Conservation (phyloP, 1,139 yeast genomes). For the Suhomyces terraborum region DNA sequence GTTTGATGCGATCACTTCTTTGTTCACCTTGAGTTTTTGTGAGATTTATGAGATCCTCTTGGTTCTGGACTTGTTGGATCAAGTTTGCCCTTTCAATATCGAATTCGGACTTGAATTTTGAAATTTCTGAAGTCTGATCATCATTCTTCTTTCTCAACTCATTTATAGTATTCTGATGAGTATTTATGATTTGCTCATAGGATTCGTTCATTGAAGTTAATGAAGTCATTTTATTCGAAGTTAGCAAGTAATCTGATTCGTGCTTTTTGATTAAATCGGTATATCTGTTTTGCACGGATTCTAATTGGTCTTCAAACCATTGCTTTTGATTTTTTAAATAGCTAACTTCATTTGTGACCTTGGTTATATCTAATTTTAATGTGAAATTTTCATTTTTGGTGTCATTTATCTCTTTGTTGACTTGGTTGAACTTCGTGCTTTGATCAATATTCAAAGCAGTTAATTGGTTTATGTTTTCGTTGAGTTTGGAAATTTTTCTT, state of each 20-base stretch:
- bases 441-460: slow-evolving; percentile 53
- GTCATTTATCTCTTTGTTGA: slow-evolving; percentile 41
- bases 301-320: slow-evolving; percentile 55
- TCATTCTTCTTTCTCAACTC: slow-evolving; percentile 44
- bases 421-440: slow-evolving; percentile 39
- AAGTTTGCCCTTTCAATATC: slow-evolving; percentile 52
- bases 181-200: slow-evolving; percentile 22
- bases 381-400: slow-evolving; percentile 39
- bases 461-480: slow-evolving; percentile 53
- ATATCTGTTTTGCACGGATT: slow-evolving; percentile 36
- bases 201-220: slow-evolving; percentile 31
- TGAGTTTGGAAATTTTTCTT: slow-evolving; percentile 49
- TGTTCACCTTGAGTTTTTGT: slow-evolving; percentile 56
- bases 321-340: slow-evolving; percentile 40
- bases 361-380: slow-evolving; percentile 45
- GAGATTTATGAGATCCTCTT: slow-evolving; percentile 62
- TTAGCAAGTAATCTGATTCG: slow-evolving; percentile 37
- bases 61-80: slow-evolving; percentile 61
- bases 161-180: slow-evolving; percentile 22
- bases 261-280: slow-evolving; percentile 44
- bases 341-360: slow-evolving; percentile 38
- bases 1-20: slow-evolving; percentile 46
- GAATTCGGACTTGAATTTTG: slow-evolving; percentile 28
- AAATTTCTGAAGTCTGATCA: slow-evolving; percentile 44
- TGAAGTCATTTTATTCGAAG: slow-evolving; percentile 33